A percentile compares a stretch with the other conserved stretches of the same genome.
These are phyloP conservation scores for Cryptomeria japonica DNA, from an alignment of 75 land plant species.

Conservation along the genomic window DNA sequence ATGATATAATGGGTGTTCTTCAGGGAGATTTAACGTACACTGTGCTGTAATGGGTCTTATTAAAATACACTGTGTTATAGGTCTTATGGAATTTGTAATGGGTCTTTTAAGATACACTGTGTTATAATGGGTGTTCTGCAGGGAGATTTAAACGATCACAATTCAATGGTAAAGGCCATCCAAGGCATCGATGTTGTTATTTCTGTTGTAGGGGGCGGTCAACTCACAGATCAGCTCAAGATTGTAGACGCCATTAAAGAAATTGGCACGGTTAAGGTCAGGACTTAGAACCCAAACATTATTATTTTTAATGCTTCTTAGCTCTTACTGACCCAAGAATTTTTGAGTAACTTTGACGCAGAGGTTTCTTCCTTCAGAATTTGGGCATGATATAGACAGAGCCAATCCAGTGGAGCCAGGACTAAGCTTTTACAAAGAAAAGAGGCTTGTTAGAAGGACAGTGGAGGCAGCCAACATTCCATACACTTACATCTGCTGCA, in stretches of 20 bases:
- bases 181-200: slow-evolving; percentile 20
- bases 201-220: slow-evolving; percentile 15
- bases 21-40: no score
- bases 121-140: no score
- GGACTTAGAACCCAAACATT: not conserved
- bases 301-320: not conserved
- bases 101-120: no score
- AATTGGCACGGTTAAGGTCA: slow-evolving; percentile 23
- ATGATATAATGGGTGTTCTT: no score
- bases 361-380: slow-evolving; percentile 29
- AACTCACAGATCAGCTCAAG: slow-evolving; percentile 17
- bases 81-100: no score
- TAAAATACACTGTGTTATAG: no score
- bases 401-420: slow-evolving; percentile 9
- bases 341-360: not conserved
- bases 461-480: slow-evolving; percentile 27
- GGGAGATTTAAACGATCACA: slow-evolving; percentile 11
- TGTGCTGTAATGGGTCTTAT: no score
- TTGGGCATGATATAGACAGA: slow-evolving; percentile 19
- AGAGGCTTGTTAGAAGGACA: slow-evolving; percentile 16
- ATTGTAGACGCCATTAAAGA: slow-evolving; percentile 24
- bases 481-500: slow-evolving; percentile 17
- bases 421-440: not conserved
- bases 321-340: not conserved
- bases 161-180: not conserved